These are phyloP conservation scores for Deinandra increscens DNA, from an alignment of 129 eudicot genomes.

Conservation along the genomic window DNA sequence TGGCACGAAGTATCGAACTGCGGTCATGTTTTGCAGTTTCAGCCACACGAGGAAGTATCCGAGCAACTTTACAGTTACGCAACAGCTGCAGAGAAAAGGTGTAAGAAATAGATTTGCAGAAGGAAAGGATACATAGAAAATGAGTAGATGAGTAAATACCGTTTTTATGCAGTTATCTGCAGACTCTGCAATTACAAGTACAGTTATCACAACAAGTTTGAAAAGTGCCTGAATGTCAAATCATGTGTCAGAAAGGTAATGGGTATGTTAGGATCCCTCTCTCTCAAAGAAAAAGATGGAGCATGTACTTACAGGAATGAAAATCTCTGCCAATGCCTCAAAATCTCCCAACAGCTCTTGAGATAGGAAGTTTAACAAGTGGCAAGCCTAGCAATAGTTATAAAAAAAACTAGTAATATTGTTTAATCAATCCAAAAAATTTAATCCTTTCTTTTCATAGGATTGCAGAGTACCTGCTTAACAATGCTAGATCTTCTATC, in stretches of 20 bases:
- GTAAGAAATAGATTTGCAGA: slow-evolving; percentile 13
- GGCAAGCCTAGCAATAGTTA: slow-evolving; percentile 68
- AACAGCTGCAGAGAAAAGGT: slow-evolving; percentile 57
- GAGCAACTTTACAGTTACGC: slow-evolving; percentile 94
- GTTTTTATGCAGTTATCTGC: slow-evolving; percentile 98
- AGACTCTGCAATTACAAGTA: slow-evolving; percentile 96
- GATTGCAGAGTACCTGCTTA: slow-evolving; percentile 63
- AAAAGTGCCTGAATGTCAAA: slow-evolving; percentile 76
- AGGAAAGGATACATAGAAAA: neutral
- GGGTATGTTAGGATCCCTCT: slow-evolving; percentile 8
- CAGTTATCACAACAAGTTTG: slow-evolving; percentile 99
- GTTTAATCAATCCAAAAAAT: slow-evolving; percentile 7
- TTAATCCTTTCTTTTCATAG: slow-evolving; percentile 1
- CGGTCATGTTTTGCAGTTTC: slow-evolving; percentile 93
- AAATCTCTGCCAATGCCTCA: slow-evolving; percentile 86
- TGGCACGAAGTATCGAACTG: slow-evolving; percentile 86
- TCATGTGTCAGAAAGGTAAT: slow-evolving; percentile 39
- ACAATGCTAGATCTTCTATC: slow-evolving; percentile 98
- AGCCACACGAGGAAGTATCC: slow-evolving; percentile 86
- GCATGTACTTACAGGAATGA: slow-evolving; percentile 74
- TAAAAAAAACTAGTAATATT: neutral
- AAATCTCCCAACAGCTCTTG: slow-evolving; percentile 97
- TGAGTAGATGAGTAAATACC: slow-evolving; percentile 37
- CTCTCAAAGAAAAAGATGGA: neutral
- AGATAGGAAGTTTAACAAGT: slow-evolving; percentile 73